phyloP scores from a whole-genome alignment of 495 filamentous ascomycete species.

The Xylaria grammica region DNA sequence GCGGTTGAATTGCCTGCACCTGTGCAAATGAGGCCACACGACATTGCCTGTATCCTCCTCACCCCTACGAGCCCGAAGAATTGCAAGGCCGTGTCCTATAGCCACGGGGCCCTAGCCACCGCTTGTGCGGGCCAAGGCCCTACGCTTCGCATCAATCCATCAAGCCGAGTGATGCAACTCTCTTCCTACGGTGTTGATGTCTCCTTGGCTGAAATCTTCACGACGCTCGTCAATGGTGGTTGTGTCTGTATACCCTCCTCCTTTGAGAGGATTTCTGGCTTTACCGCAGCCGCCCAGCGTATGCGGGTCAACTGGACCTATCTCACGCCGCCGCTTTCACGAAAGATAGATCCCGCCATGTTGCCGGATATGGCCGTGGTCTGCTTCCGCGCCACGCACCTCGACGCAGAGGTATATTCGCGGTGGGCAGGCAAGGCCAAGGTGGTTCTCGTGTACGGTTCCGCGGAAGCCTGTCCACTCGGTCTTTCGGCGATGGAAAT shows the following conservation, averaged over 20 bases:
- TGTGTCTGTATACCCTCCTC: conserved; percentile 57
- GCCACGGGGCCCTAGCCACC: conserved; percentile 50
- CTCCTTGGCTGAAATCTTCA: conserved; percentile 68
- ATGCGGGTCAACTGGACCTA: conserved; percentile 57
- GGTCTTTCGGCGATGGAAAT: conserved; percentile 52
- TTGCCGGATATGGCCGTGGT: conserved; percentile 47
- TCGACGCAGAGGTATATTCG: conserved; percentile 48
- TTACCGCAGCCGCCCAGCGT: conserved; percentile 46
- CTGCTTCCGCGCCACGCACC: conserved; percentile 50
- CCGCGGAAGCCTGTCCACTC: conserved; percentile 50
- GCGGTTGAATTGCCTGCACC: conserved; percentile 29
- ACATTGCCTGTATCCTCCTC: conserved; percentile 53
- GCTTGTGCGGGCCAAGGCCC: conserved; percentile 54
- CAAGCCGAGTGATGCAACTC: conserved; percentile 67
- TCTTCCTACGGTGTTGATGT: conserved; percentile 74
- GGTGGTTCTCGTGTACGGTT: conserved; percentile 52
- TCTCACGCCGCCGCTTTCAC: conserved; percentile 51
- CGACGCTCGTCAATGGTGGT: conserved; percentile 62
- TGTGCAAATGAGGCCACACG: conserved; percentile 32
- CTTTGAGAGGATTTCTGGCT: conserved; percentile 42
- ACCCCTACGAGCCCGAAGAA: conserved; percentile 38
- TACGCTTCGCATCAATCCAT: conserved; percentile 51
- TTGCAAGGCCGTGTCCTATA: conserved; percentile 48
- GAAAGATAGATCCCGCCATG: conserved; percentile 45
- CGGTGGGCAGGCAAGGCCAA: conserved; percentile 51